phyloP scores from a whole-genome alignment of 495 filamentous ascomycete species.

The Penicillium daleae region DNA sequence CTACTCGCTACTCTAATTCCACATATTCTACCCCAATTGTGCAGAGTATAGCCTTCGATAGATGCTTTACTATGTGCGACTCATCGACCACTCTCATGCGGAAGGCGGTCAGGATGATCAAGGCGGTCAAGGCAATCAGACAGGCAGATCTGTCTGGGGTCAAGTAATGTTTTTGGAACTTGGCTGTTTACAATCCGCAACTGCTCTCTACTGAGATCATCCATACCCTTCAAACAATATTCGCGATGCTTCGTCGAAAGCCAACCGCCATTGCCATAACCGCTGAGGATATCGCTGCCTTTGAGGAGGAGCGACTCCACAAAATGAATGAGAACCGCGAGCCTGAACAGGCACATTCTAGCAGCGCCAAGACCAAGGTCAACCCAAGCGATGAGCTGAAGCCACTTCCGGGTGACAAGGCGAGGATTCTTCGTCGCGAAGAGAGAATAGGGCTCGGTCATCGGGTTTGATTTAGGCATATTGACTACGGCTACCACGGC shows the following conservation, averaged over 20 bases:
- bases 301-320: slow-evolving; percentile 63
- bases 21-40: not conserved
- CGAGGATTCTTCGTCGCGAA: slow-evolving; percentile 53
- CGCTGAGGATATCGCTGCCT: slow-evolving; percentile 73
- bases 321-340: slow-evolving; percentile 35
- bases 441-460: slow-evolving; percentile 51
- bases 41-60: not conserved
- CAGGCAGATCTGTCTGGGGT: not conserved
- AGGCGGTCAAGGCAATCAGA: not conserved
- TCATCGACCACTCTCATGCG: not conserved
- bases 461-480: slow-evolving; percentile 27
- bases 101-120: not conserved
- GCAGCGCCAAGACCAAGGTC: slow-evolving; percentile 29
- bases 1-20: not conserved
- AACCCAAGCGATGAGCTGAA: slow-evolving; percentile 64
- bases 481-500: not conserved
- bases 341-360: slow-evolving; percentile 23
- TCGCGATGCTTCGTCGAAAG: slow-evolving; percentile 75
- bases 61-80: not conserved
- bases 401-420: slow-evolving; percentile 57
- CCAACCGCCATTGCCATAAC: slow-evolving; percentile 79
- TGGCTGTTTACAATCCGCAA: not conserved
- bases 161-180: not conserved
- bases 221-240: not conserved
- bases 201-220: not conserved